phyloP scores from a whole-genome alignment of 148 eudicot species.

The Suaeda aralocaspica region DNA sequence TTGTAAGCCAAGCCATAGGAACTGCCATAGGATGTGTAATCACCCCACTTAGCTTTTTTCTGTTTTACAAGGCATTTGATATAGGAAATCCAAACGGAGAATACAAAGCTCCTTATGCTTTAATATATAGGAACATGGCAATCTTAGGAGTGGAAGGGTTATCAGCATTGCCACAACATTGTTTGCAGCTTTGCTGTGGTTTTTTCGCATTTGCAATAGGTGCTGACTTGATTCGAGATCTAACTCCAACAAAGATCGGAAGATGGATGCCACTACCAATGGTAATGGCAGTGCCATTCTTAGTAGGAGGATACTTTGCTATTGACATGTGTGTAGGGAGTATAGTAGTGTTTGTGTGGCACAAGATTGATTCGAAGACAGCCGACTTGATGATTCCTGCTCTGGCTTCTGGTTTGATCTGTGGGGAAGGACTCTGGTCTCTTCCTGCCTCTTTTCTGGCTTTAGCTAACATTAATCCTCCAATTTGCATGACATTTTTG shows the following conservation, averaged over 20 bases:
- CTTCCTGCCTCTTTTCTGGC: constrained; percentile 67
- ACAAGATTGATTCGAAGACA: constrained; percentile 32
- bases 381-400: constrained; percentile 65
- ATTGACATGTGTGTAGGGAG: constrained; percentile 79
- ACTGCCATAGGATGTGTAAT: constrained; percentile 63
- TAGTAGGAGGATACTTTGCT: constrained; percentile 67
- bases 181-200: constrained; percentile 58
- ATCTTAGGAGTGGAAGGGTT: constrained; percentile 72
- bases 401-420: constrained; percentile 75
- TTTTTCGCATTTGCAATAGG: constrained; percentile 52
- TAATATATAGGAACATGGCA: constrained; percentile 72
- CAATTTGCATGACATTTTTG: constrained; percentile 68
- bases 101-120: constrained; percentile 69
- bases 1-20: constrained; percentile 64
- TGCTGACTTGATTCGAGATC: constrained; percentile 46
- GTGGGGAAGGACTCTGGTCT: constrained; percentile 80
- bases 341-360: constrained; percentile 58
- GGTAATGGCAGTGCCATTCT: constrained; percentile 80
- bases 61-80: constrained; percentile 65
- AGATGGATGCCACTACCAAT: constrained; percentile 65
- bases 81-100: constrained; percentile 59
- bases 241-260: constrained; percentile 37
- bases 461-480: constrained; percentile 53
- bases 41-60: constrained; percentile 54
- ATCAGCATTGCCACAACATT: constrained; percentile 62